Percentiles rank a stretch among this genome's conserved stretches.
These are phyloP conservation scores for Centrapalus pauciflorus DNA, from an alignment of 129 eudicot species.

Conservation along the genomic window DNA sequence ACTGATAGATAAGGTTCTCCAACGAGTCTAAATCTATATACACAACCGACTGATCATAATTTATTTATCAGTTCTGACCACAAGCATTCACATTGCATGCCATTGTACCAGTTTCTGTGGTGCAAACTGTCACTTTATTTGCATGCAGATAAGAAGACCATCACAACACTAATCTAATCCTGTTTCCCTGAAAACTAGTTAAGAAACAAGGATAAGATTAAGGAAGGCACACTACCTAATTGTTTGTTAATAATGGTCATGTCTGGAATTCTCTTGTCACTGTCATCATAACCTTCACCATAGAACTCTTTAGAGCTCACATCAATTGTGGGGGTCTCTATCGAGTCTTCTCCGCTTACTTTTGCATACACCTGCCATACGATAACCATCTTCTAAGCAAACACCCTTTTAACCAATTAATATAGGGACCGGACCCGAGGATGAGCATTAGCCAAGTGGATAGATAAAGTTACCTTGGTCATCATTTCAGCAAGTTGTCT, in stretches of 20 bases:
- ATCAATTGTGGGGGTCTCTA: conserved; percentile 77
- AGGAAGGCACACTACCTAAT: conserved; percentile 45
- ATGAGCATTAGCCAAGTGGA: not conserved
- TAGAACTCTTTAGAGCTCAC: conserved; percentile 90
- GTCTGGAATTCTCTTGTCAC: conserved; percentile 96
- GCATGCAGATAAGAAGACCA: no score
- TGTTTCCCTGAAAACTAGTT: not conserved
- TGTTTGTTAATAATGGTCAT: conserved; percentile 92
- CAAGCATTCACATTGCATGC: no score
- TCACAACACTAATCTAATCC: not conserved
- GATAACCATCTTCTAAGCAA: not conserved
- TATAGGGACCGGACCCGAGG: no score
- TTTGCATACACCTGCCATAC: conserved; percentile 65
- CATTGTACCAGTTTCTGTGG: no score
- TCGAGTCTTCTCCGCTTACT: conserved; percentile 78
- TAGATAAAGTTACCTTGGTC: conserved; percentile 61
- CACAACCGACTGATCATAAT: no score
- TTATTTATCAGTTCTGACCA: no score
- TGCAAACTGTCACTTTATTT: no score
- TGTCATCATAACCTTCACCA: conserved; percentile 92
- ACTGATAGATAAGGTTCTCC: no score
- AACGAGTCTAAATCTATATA: no score
- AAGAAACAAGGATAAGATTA: conserved; percentile 1
- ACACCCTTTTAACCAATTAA: conserved; percentile 9
- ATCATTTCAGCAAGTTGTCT: conserved; percentile 99